Evolutionary conservation across 495 filamentous ascomycete species (phyloP), one percentile per base, ranked within the genome.

Genomic region (Hypoxylon lienhwacheense): DNA sequence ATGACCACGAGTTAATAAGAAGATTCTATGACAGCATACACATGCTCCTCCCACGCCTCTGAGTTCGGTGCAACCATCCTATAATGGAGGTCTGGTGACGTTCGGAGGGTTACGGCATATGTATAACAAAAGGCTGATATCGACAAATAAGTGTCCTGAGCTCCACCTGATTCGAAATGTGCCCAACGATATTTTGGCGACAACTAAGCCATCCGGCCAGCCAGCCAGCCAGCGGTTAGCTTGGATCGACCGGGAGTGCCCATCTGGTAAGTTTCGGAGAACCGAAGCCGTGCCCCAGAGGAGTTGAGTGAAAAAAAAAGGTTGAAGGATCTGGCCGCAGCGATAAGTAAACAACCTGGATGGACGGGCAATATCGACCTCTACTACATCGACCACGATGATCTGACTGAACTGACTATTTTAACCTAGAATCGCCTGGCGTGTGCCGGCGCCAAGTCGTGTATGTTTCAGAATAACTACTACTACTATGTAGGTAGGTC

Each of bases 241-340:
- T 55, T 54, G 47, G 42, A 47, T 63, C 52, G 34, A 32, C 40
- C 40, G 50, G 50, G 37, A 48, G 40, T 53, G 61, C 61, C 49
- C 54, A 55, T 66, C 57, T 55, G 49, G 61, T 53, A 66, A 64
- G 64, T 61, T 59, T 62, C 64, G 61, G 64, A 66, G 60, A 59
- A 40, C 12, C 14, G 35, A 39, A 34, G 64, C 64, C 64, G 64
- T 35, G 43, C 43, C 52, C 57, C 51, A 47, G 48, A 55, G 53
- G 42, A 63, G 52, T 62, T 58, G 42, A 63, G 52, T 62, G 64
- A 36, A 58, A 54, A 51, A 48, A n/a, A 41, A 47, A 40, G 40
- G 26, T 28, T 31, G 25, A 46, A 35, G 58, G 47, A 36, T 45
- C 51, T 55, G 58, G 52, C 24, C 46, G 20, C 26, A 53, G 31